Evolutionary conservation across 257 asterid species (phyloP).

Genomic region (Ballota nigra): DNA sequence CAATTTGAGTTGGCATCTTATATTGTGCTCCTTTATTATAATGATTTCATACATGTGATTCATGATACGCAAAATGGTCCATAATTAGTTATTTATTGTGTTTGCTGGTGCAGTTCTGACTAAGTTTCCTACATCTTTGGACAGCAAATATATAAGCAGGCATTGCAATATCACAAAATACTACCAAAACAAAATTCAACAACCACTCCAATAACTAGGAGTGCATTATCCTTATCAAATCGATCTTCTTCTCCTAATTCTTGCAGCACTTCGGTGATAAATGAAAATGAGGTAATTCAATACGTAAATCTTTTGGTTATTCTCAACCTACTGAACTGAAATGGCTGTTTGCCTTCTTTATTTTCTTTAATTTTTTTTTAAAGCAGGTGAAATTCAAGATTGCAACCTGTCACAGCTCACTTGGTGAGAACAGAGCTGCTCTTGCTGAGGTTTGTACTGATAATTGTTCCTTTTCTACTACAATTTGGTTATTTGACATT

Average conservation of each 20-base stretch:
- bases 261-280: conserved; percentile 54
- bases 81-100: conserved; percentile 6
- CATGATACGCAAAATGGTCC: background rate
- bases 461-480: conserved; percentile 18
- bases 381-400: conserved; percentile 85
- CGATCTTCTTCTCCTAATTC: conserved; percentile 85
- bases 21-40: background rate
- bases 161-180: conserved; percentile 68
- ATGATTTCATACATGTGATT: conserved; percentile 1
- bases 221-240: conserved; percentile 55
- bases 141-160: conserved; percentile 84
- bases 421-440: conserved; percentile 79
- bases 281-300: conserved; percentile 79
- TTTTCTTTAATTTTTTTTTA: background rate
- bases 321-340: conserved; percentile 1
- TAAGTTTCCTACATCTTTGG: conserved; percentile 12
- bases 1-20: conserved; percentile 16
- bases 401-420: conserved; percentile 66
- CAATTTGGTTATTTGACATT: conserved; percentile 9
- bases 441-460: conserved; percentile 66
- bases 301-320: background rate
- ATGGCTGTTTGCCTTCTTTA: conserved; percentile 2
- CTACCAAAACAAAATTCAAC: conserved; percentile 61
- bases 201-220: conserved; percentile 51
- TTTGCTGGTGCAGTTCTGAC: background rate